Percentiles rank a stretch among this genome's conserved stretches.
Evolutionary conservation across 805 yeast genomes (phyloP).

Genomic region (Cyberlindnera mrakii): DNA sequence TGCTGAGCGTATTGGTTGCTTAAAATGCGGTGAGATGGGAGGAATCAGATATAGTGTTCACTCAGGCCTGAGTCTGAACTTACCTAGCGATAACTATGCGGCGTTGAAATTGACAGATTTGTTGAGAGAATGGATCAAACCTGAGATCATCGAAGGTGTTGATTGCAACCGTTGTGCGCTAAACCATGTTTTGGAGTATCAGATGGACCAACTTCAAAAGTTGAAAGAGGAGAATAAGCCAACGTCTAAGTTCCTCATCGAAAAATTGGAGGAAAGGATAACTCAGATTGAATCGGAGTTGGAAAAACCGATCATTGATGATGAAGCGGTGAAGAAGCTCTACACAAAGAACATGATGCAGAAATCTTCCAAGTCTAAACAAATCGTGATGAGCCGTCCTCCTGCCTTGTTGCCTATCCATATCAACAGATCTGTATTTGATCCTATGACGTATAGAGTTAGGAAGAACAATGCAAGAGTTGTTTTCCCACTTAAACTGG

Average conservation of each 20-base stretch:
- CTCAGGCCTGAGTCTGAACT: constrained; percentile 65
- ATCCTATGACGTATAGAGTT: constrained; percentile 75
- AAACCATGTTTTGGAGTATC: constrained; percentile 47
- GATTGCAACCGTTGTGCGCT: constrained; percentile 93
- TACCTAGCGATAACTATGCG: constrained; percentile 46
- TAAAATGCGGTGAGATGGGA: constrained; percentile 88
- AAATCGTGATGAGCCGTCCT: constrained; percentile 70
- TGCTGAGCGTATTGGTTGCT: constrained; percentile 87
- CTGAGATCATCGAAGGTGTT: constrained; percentile 88
- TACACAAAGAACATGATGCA: constrained; percentile 71
- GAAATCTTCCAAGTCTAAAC: constrained; percentile 79
- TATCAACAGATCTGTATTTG: constrained; percentile 90
- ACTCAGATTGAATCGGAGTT: constrained; percentile 48
- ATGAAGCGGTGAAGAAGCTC: constrained; percentile 66
- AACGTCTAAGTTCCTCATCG: constrained; percentile 23
- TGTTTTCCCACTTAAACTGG: constrained; percentile 63
- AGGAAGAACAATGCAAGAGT: constrained; percentile 81
- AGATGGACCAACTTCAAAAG: constrained; percentile 32
- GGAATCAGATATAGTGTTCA: constrained; percentile 81
- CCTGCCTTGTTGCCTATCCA: constrained; percentile 82
- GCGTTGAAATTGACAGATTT: constrained; percentile 44
- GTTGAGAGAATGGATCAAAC: constrained; percentile 60
- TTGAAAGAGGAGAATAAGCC: constrained; percentile 19
- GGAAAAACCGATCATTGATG: constrained; percentile 63
- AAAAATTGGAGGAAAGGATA: constrained; percentile 39